phyloP scores from a whole-genome alignment of 1,139 yeast species.

The Saccharomycopsis hybrid region DNA sequence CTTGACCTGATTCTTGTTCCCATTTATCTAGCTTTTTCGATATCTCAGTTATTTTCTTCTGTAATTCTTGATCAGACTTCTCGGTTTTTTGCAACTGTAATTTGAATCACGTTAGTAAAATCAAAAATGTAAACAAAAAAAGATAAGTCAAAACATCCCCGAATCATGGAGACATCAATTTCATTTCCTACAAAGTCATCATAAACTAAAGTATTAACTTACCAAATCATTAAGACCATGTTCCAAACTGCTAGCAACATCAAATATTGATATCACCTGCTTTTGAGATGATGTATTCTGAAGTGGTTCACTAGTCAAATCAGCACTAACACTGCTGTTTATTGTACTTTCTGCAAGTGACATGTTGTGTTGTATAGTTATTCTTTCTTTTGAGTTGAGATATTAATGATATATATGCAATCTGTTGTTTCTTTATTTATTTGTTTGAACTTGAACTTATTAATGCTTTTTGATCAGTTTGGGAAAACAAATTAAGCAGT shows the following conservation, averaged over 20 bases:
- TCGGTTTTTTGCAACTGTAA: slow-evolving; percentile 14
- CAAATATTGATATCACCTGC: slow-evolving; percentile 14
- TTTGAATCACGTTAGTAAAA: background rate
- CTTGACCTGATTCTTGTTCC: background rate
- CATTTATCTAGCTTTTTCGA: slow-evolving; percentile 15
- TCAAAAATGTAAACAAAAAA: background rate
- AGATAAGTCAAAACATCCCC: no score
- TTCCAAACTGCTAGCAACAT: slow-evolving; percentile 16
- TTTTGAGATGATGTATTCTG: background rate
- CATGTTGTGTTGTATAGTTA: background rate
- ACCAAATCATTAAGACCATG: background rate
- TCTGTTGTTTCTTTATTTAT: no score
- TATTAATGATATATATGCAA: no score
- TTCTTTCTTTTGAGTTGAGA: no score
- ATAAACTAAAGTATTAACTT: background rate
- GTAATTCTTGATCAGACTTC: slow-evolving; percentile 16
- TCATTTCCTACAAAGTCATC: background rate
- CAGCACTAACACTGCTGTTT: background rate
- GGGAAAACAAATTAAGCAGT: no score
- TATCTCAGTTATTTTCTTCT: slow-evolving; percentile 7
- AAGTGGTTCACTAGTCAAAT: background rate
- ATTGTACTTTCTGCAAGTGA: background rate
- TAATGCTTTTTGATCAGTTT: no score
- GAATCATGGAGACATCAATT: no score
- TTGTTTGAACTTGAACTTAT: no score